Percentiles rank a stretch among this genome's conserved stretches.
These are phyloP conservation scores for Talaromyces nanjingensis DNA, from an alignment of 495 filamentous ascomycete genomes.

Conservation along the genomic window DNA sequence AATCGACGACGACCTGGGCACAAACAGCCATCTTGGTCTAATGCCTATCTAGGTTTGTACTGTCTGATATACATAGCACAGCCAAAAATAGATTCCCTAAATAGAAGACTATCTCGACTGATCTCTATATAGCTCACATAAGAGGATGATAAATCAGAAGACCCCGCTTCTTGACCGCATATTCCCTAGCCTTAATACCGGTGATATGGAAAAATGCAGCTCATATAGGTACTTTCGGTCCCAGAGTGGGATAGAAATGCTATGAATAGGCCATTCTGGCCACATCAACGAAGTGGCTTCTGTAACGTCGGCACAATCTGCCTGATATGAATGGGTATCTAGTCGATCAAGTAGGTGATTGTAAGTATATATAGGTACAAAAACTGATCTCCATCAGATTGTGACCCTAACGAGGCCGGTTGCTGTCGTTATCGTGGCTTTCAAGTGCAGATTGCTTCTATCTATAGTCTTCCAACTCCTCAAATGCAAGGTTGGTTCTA, in stretches of 20 bases:
- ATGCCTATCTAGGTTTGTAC: not conserved
- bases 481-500: not conserved
- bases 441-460: not conserved
- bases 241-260: not conserved
- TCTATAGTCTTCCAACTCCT: not conserved
- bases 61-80: not conserved
- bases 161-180: not conserved
- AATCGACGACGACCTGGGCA: not conserved
- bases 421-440: not conserved
- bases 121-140: not conserved
- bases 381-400: not conserved
- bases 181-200: not conserved
- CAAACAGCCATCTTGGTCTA: not conserved
- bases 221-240: not conserved
- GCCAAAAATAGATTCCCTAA: not conserved
- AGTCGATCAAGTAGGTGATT: not conserved
- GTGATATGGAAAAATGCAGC: not conserved
- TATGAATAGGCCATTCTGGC: not conserved
- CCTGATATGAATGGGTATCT: not conserved
- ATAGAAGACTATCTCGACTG: not conserved
- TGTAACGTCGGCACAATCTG: not conserved
- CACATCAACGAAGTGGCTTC: not conserved
- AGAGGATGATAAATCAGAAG: not conserved
- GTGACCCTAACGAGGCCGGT: not conserved
- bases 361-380: not conserved